Percentiles rank a stretch among this genome's conserved stretches.
Evolutionary conservation across 2,329 filamentous ascomycete genomes (phyloP).

Genomic region (Calcarisporium arbuscula): DNA sequence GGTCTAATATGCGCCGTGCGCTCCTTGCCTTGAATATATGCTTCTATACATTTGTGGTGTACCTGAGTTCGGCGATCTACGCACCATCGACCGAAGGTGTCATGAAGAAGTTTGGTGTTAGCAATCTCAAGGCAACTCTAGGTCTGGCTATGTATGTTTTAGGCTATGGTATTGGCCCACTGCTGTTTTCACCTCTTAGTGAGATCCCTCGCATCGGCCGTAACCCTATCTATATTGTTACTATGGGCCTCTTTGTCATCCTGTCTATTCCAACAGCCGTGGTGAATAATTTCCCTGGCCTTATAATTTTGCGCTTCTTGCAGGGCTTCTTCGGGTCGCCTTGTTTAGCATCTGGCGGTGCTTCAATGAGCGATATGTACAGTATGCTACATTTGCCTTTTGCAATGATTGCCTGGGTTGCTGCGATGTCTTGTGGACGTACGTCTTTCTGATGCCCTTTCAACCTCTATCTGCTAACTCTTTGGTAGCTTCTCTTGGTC

Average conservation of each 20-base stretch:
- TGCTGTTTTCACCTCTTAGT: slow-evolving; percentile 50
- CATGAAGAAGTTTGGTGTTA: slow-evolving; percentile 42
- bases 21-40: slow-evolving; percentile 32
- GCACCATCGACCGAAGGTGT: slow-evolving; percentile 30
- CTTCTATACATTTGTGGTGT: slow-evolving; percentile 45
- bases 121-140: slow-evolving; percentile 38
- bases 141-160: slow-evolving; percentile 53
- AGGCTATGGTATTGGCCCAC: slow-evolving; percentile 32
- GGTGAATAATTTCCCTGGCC: slow-evolving; percentile 47
- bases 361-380: slow-evolving; percentile 46
- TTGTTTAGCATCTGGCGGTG: slow-evolving; percentile 52
- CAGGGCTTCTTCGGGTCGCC: slow-evolving; percentile 61
- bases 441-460: no score
- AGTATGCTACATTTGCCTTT: slow-evolving; percentile 35
- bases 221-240: slow-evolving; percentile 50
- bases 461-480: slow-evolving; percentile 9
- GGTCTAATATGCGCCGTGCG: slow-evolving; percentile 30
- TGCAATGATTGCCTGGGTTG: slow-evolving; percentile 37
- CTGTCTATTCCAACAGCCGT: slow-evolving; percentile 47
- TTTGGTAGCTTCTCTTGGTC: slow-evolving; percentile 45
- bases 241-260: slow-evolving; percentile 51
- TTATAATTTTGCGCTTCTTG: slow-evolving; percentile 57
- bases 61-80: slow-evolving; percentile 33
- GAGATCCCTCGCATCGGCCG: slow-evolving; percentile 54
- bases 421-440: slow-evolving; percentile 34